These are phyloP conservation scores for Chalara sp. DNA, from an alignment of 2,329 filamentous ascomycete genomes.

Conservation along the genomic window DNA sequence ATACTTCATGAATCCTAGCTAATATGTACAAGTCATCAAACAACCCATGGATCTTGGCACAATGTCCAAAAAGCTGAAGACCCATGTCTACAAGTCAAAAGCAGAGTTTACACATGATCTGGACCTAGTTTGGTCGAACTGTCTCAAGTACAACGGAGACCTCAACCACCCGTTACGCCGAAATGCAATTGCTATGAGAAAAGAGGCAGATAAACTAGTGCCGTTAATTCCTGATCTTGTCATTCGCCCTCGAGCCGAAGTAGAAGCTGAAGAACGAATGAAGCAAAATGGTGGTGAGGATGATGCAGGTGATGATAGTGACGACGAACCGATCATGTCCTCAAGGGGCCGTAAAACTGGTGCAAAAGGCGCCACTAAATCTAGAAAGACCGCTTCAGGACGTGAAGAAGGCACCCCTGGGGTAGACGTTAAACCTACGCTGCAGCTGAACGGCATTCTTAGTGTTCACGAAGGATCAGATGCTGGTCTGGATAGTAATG, in stretches of 20 bases:
- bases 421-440: constrained; percentile 64
- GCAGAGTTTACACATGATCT: constrained; percentile 90
- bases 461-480: constrained; percentile 70
- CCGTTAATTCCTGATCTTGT: constrained; percentile 90
- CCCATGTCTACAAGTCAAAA: constrained; percentile 76
- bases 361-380: constrained; percentile 57
- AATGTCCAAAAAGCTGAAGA: constrained; percentile 97
- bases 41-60: constrained; percentile 95
- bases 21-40: constrained; percentile 71
- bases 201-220: constrained; percentile 93
- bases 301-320: constrained; percentile 82
- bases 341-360: constrained; percentile 87
- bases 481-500: constrained; percentile 67
- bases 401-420: constrained; percentile 74
- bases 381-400: constrained; percentile 66
- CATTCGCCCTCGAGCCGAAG: constrained; percentile 85
- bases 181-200: constrained; percentile 94
- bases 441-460: constrained; percentile 59
- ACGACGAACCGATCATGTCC: constrained; percentile 97
- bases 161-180: constrained; percentile 80
- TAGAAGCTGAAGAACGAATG: constrained; percentile 80
- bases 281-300: constrained; percentile 81
- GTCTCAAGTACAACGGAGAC: constrained; percentile 89
- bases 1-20: constrained; percentile 6
- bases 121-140: constrained; percentile 95